Percentiles rank a stretch among this genome's conserved stretches.
Evolutionary conservation across 768 basidiomycete species (phyloP).

Genomic region (Boletus rufocinnamomeus): DNA sequence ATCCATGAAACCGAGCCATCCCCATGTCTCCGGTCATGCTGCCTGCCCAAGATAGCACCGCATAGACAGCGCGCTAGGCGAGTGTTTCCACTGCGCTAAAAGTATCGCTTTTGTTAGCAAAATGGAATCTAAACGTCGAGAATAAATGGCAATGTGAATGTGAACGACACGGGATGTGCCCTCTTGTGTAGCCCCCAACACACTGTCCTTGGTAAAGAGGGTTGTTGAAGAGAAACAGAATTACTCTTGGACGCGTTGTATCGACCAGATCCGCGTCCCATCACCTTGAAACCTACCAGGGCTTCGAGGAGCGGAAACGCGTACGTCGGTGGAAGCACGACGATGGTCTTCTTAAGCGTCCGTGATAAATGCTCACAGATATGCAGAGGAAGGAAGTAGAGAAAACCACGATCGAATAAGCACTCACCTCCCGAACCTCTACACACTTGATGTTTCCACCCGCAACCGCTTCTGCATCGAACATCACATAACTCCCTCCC

Average conservation of each 20-base stretch:
- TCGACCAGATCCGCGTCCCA: slow-evolving; percentile 63
- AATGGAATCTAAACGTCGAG: slow-evolving; percentile 16
- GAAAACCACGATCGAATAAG: slow-evolving; percentile 12
- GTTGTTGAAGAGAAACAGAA: slow-evolving; percentile 76
- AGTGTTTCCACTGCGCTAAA: slow-evolving; percentile 64
- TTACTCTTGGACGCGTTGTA: slow-evolving; percentile 92
- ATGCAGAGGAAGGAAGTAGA: slow-evolving; percentile 4
- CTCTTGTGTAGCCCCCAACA: slow-evolving; percentile 89
- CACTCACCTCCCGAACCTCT: slow-evolving; percentile 50
- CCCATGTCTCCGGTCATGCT: slow-evolving; percentile 48
- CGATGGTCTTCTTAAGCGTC: slow-evolving; percentile 94
- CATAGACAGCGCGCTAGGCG: slow-evolving; percentile 72
- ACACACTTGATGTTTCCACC: slow-evolving; percentile 30
- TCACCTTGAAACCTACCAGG: slow-evolving; percentile 53
- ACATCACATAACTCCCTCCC: slow-evolving; percentile 86
- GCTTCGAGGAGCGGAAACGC: slow-evolving; percentile 44
- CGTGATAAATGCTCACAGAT: slow-evolving; percentile 31
- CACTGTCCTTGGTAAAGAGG: slow-evolving; percentile 69
- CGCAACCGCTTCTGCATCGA: slow-evolving; percentile 62
- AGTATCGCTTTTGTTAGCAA: slow-evolving; percentile 15
- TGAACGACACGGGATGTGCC: slow-evolving; percentile 51
- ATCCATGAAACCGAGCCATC: slow-evolving; percentile 39
- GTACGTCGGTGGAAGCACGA: slow-evolving; percentile 66
- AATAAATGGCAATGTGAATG: background rate
- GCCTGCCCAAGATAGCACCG: slow-evolving; percentile 78